Evolutionary conservation across 306 rosid genomes (phyloP), one percentile per base, ranked within the genome.

Genomic region (Sechiopsis laciniata): DNA sequence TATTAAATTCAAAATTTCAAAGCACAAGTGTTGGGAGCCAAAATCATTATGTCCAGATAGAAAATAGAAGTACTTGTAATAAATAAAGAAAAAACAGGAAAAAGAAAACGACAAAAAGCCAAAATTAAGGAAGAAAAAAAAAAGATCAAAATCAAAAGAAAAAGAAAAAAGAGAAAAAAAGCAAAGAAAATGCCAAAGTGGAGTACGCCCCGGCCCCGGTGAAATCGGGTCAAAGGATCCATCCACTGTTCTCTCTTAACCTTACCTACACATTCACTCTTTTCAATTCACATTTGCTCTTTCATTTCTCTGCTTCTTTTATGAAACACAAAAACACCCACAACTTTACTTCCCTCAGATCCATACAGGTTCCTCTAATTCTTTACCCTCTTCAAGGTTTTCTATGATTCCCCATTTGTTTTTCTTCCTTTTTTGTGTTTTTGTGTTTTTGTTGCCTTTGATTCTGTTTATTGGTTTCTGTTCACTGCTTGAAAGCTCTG

Each of bases 321-420:
- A 3, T 61, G 77, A 46, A 59, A 21, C 29, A 51, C 17, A 15
- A 5, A 52, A 45, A 42, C 78, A 63, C n/a, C 70, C 77, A 72
- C 2, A 9, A 1, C 48, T 69, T 74, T 59, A 62, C 7, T 66
- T 72, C 56, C 16, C 72, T 77, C 85, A 87, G 96, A 90, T 89
- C 97, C 95, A 90, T 89, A 96, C 96, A 81, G 90, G 90, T 89
- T 85, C 52, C 58, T 80, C 73, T 42, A 55, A 73, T 73, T 56
- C 56, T 55, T 8, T 66, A 60, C 71, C 58, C 48, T 21, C 24
- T 76, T 78, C 63, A 42, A 46, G 17, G 8, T 40, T 24, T 42
- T 22, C 50, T 14, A 46, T 46, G 13, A 19, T 72, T 53, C 11
- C 55, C 59, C 54, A 48, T 71, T 65, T 65, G 52, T 64, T 65